Conservation (phyloP, 2,329 filamentous ascomycete species). For the Hymenoscyphus salicellus region DNA sequence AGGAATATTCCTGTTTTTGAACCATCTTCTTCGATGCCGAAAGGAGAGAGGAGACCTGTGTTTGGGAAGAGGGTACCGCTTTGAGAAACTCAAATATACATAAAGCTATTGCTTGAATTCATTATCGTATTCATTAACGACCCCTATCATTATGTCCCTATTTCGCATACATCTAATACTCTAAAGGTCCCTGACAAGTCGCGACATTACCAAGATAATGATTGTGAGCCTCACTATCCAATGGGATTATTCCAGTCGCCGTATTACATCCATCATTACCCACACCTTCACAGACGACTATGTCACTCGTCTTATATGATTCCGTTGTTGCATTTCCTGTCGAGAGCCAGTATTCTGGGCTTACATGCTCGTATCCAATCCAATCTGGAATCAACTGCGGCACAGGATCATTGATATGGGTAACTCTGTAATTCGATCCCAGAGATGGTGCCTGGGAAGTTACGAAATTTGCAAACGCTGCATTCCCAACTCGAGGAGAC, state of each 20-base stretch:
- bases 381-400: slow-evolving; percentile 62
- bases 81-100: not conserved
- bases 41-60: slow-evolving; percentile 8
- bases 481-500: slow-evolving; percentile 34
- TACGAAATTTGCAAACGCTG: slow-evolving; percentile 29
- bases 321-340: slow-evolving; percentile 36
- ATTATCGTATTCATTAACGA: not conserved
- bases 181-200: slow-evolving; percentile 36
- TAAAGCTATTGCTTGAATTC: not conserved
- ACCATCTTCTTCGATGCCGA: not conserved
- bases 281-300: slow-evolving; percentile 49
- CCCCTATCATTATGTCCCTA: not conserved
- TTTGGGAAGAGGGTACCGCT: slow-evolving; percentile 19
- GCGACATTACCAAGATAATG: slow-evolving; percentile 49
- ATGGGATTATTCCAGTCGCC: slow-evolving; percentile 39
- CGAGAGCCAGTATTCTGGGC: slow-evolving; percentile 65
- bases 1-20: not conserved
- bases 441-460: slow-evolving; percentile 14
- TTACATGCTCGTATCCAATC: slow-evolving; percentile 62
- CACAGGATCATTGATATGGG: slow-evolving; percentile 65
- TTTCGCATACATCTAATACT: not conserved
- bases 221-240: slow-evolving; percentile 44
- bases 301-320: slow-evolving; percentile 40
- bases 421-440: slow-evolving; percentile 57
- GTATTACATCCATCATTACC: slow-evolving; percentile 52